These are phyloP conservation scores for Russula virescens DNA, from an alignment of 768 basidiomycete species.

Conservation along the genomic window DNA sequence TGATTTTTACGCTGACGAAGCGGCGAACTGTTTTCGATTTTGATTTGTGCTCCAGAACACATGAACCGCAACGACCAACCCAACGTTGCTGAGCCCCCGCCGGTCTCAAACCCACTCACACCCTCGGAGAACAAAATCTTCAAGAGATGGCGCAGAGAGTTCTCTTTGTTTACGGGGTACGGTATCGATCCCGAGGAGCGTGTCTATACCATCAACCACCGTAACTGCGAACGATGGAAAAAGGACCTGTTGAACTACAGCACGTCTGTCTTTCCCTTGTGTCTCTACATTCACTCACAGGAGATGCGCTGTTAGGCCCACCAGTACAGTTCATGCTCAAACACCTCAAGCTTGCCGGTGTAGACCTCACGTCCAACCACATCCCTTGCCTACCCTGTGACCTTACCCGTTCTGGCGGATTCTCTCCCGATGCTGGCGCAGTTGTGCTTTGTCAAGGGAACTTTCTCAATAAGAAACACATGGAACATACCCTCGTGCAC, in stretches of 20 bases:
- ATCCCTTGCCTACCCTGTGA: slow-evolving; percentile 86
- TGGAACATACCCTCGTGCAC: slow-evolving; percentile 91
- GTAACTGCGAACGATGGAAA: slow-evolving; percentile 49
- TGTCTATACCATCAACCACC: slow-evolving; percentile 33
- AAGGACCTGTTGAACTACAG: slow-evolving; percentile 42
- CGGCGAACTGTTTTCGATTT: too few species aligned
- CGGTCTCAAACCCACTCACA: background rate
- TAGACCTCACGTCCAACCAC: slow-evolving; percentile 62
- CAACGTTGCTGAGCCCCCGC: background rate
- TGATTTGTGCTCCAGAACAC: too few species aligned
- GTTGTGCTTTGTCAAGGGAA: slow-evolving; percentile 83
- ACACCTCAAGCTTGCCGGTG: slow-evolving; percentile 74
- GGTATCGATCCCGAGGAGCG: slow-evolving; percentile 44
- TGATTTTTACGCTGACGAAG: background rate
- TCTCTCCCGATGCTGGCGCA: slow-evolving; percentile 68
- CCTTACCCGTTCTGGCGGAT: slow-evolving; percentile 68
- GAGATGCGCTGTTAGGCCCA: slow-evolving; percentile 51
- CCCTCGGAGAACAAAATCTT: slow-evolving; percentile 33
- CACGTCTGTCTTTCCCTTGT: slow-evolving; percentile 29
- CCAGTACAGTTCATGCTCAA: slow-evolving; percentile 86
- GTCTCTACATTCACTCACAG: slow-evolving; percentile 1
- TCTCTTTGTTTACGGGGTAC: slow-evolving; percentile 46
- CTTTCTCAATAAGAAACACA: slow-evolving; percentile 73
- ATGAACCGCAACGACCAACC: slow-evolving; percentile 5
- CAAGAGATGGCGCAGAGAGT: slow-evolving; percentile 46